Evolutionary conservation across 192 early-diverging fungal species (phyloP).

Genomic region (Gaertneriomyces semiglobifer): DNA sequence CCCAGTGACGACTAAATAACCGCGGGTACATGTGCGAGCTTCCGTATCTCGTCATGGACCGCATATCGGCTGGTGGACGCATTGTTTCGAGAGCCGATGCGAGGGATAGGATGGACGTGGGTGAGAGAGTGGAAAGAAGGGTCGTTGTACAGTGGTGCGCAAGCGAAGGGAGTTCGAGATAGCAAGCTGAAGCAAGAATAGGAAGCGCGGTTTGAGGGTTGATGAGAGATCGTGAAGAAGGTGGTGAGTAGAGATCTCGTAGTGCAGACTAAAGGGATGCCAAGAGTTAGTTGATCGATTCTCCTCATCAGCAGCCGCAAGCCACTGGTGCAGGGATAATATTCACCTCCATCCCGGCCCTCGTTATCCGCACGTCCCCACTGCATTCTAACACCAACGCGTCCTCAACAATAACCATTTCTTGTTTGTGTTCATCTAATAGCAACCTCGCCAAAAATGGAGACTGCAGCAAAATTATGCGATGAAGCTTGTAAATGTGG

Average conservation of each 20-base stretch:
- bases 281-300: neutral
- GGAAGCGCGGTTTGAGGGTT: slow-evolving; percentile 10
- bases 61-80: neutral
- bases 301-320: neutral
- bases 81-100: slow-evolving; percentile 24
- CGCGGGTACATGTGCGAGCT: slow-evolving; percentile 10
- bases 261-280: slow-evolving; percentile 2
- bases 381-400: slow-evolving; percentile 16
- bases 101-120: slow-evolving; percentile 19
- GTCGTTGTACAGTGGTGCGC: slow-evolving; percentile 20
- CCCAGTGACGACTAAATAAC: slow-evolving; percentile 7
- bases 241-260: slow-evolving; percentile 18
- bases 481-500: slow-evolving; percentile 26
- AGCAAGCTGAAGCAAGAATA: slow-evolving; percentile 38
- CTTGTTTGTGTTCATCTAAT: slow-evolving; percentile 12
- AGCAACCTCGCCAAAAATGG: slow-evolving; percentile 30
- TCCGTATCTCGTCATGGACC: slow-evolving; percentile 14
- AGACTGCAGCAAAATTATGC: slow-evolving; percentile 27
- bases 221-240: slow-evolving; percentile 12
- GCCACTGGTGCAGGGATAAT: neutral
- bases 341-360: slow-evolving; percentile 24
- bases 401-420: slow-evolving; percentile 20
- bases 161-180: slow-evolving; percentile 31
- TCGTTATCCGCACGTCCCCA: slow-evolving; percentile 15
- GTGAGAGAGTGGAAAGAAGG: slow-evolving; percentile 20